These are phyloP conservation scores for Ascochyta viciae-villosae DNA, from an alignment of 2,329 filamentous ascomycete genomes.

Conservation along the genomic window DNA sequence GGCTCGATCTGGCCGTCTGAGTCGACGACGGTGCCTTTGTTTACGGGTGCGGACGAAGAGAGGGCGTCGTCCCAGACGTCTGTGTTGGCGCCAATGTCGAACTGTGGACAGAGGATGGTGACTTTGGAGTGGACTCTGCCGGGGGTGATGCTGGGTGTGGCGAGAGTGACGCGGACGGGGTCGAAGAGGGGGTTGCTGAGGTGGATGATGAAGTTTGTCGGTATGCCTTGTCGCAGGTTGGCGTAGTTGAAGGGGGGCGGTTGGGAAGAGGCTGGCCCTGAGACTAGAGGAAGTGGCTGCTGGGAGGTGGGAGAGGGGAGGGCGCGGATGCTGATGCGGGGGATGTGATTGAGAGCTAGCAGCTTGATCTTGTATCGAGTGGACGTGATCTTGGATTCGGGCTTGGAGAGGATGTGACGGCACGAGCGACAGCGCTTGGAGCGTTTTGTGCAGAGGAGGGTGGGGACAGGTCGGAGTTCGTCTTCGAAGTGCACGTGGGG, in stretches of 20 bases:
- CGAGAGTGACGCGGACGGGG: slow-evolving; percentile 82
- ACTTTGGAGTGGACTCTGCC: slow-evolving; percentile 65
- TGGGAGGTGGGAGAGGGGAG: slow-evolving; percentile 57
- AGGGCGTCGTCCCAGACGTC: slow-evolving; percentile 92
- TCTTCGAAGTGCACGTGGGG: slow-evolving; percentile 68
- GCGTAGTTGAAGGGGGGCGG: slow-evolving; percentile 52
- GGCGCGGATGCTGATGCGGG: slow-evolving; percentile 76
- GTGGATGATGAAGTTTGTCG: slow-evolving; percentile 83
- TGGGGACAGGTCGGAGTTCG: slow-evolving; percentile 81
- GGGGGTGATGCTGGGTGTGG: slow-evolving; percentile 67
- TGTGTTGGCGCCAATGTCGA: slow-evolving; percentile 94
- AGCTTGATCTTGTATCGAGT: slow-evolving; percentile 93
- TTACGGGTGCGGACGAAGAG: slow-evolving; percentile 51
- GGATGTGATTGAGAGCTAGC: slow-evolving; percentile 84
- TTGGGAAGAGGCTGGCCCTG: slow-evolving; percentile 34
- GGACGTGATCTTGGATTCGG: slow-evolving; percentile 86
- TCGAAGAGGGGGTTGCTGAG: slow-evolving; percentile 96
- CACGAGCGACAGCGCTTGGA: slow-evolving; percentile 92
- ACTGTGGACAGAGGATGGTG: slow-evolving; percentile 92
- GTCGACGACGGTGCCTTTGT: slow-evolving; percentile 30
- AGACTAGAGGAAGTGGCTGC: slow-evolving; percentile 52
- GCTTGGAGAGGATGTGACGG: slow-evolving; percentile 93
- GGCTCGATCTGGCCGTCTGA: slow-evolving; percentile 67
- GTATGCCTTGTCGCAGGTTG: slow-evolving; percentile 56
- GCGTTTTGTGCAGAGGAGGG: slow-evolving; percentile 86